Evolutionary conservation across 2,329 filamentous ascomycete genomes (phyloP).

Genomic region (Penicillium sp.): DNA sequence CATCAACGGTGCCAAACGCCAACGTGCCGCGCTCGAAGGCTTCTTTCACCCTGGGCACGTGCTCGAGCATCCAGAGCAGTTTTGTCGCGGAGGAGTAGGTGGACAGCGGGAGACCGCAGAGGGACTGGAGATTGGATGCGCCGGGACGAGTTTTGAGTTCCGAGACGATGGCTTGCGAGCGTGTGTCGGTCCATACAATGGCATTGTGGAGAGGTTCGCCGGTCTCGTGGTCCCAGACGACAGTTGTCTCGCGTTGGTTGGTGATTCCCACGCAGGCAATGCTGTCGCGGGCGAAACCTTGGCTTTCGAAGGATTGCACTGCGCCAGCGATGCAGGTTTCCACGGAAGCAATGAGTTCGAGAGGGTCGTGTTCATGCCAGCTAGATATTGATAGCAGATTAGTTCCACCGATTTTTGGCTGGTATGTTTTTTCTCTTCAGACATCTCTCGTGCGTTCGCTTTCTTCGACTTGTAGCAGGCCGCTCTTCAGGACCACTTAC

Average conservation of each 20-base stretch:
- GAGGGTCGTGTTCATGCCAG: slow-evolving; percentile 87
- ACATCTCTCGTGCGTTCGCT: background rate
- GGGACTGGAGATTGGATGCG: slow-evolving; percentile 66
- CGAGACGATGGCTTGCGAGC: slow-evolving; percentile 73
- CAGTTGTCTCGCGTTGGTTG: slow-evolving; percentile 85
- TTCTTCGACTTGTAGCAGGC: background rate
- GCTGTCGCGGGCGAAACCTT: slow-evolving; percentile 65
- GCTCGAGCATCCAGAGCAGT: slow-evolving; percentile 76
- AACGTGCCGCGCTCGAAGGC: slow-evolving; percentile 75
- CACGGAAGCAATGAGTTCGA: slow-evolving; percentile 73
- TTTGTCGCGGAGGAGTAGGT: slow-evolving; percentile 88
- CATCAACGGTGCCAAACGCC: slow-evolving; percentile 84
- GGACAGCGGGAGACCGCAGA: slow-evolving; percentile 80
- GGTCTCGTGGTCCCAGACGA: slow-evolving; percentile 80
- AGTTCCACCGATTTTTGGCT: background rate
- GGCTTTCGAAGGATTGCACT: slow-evolving; percentile 66
- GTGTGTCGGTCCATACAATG: slow-evolving; percentile 87
- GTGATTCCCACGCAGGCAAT: slow-evolving; percentile 82
- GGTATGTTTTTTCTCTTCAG: background rate
- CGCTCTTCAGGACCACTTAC: slow-evolving; percentile 54
- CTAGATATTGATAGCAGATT: slow-evolving; percentile 46
- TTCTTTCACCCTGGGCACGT: slow-evolving; percentile 69
- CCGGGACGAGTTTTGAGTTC: slow-evolving; percentile 70
- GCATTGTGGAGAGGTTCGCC: slow-evolving; percentile 81
- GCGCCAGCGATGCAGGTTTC: slow-evolving; percentile 77